Evolutionary conservation across 306 rosid species (phyloP).

Genomic region (Rosa lucieae): DNA sequence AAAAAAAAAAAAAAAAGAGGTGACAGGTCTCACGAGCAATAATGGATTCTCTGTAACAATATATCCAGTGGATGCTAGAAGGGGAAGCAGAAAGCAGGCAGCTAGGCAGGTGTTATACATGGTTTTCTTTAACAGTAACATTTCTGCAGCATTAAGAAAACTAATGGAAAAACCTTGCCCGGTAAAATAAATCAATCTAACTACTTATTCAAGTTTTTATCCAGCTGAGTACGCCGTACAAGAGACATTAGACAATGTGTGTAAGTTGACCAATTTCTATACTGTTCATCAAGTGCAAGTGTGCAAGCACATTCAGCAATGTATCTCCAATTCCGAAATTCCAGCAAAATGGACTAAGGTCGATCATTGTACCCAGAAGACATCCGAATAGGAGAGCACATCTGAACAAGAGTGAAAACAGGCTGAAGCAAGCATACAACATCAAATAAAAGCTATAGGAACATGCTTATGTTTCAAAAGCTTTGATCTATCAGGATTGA

Average conservation of each 20-base stretch:
- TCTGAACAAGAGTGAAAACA: conserved; percentile 85
- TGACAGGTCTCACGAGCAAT: too few species aligned
- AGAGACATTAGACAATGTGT: not conserved
- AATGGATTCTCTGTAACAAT: conserved; percentile 61
- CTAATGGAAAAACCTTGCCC: not conserved
- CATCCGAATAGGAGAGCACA: conserved; percentile 95
- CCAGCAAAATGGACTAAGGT: conserved; percentile 91
- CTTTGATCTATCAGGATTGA: not conserved
- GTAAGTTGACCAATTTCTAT: not conserved
- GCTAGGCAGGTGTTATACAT: conserved; percentile 88
- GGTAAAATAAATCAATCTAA: not conserved
- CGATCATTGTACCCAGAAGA: conserved; percentile 82
- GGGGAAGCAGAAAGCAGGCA: conserved; percentile 87
- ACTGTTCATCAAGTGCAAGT: not conserved
- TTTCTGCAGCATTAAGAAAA: conserved; percentile 16
- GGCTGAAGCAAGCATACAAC: conserved; percentile 49
- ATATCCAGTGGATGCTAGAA: conserved; percentile 84
- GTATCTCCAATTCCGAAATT: conserved; percentile 94
- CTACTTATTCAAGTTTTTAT: conserved; percentile 91
- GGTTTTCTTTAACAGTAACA: conserved; percentile 71
- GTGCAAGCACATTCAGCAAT: conserved; percentile 63
- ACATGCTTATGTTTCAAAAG: conserved; percentile 10
- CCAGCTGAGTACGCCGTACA: conserved; percentile 85
- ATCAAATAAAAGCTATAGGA: conserved; percentile 1
- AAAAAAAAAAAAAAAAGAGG: too few species aligned